Percentiles rank a stretch among this genome's conserved stretches.
These are phyloP conservation scores for Blastomyces parvus DNA, from an alignment of 2,329 filamentous ascomycete species.

Conservation along the genomic window DNA sequence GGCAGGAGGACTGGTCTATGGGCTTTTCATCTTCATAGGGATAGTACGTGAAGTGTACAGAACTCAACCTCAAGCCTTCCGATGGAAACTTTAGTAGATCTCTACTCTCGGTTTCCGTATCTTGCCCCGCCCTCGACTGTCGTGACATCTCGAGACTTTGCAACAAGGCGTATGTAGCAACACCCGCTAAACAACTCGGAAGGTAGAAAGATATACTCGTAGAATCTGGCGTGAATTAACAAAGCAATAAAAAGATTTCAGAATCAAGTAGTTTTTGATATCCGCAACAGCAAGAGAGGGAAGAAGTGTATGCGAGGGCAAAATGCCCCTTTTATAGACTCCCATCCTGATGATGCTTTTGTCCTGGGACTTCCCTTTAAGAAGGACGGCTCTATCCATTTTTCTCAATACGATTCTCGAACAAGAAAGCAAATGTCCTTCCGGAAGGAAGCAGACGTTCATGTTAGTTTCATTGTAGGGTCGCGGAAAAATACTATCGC, in stretches of 20 bases:
- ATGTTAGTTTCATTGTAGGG: no score
- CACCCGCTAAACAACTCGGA: neutral
- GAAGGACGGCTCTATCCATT: neutral
- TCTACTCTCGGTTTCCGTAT: no score
- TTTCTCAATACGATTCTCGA: neutral
- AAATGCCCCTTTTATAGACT: neutral
- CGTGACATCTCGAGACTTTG: neutral
- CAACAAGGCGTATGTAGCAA: neutral
- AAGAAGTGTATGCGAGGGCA: neutral
- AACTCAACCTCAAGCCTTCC: neutral
- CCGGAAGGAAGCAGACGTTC: no score
- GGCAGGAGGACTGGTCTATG: no score
- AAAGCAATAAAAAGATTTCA: neutral
- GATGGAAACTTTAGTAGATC: no score
- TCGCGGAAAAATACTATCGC: neutral
- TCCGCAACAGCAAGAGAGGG: neutral
- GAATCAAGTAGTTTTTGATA: neutral
- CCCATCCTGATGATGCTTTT: neutral
- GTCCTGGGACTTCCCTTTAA: neutral
- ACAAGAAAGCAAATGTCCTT: neutral
- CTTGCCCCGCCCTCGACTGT: no score
- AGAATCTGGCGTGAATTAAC: neutral
- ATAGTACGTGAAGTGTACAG: neutral
- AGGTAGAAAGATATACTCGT: neutral
- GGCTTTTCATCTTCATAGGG: no score